These are phyloP conservation scores for Peronospora farinosa DNA, from an alignment of 352 stramenopile species.

Conservation along the genomic window DNA sequence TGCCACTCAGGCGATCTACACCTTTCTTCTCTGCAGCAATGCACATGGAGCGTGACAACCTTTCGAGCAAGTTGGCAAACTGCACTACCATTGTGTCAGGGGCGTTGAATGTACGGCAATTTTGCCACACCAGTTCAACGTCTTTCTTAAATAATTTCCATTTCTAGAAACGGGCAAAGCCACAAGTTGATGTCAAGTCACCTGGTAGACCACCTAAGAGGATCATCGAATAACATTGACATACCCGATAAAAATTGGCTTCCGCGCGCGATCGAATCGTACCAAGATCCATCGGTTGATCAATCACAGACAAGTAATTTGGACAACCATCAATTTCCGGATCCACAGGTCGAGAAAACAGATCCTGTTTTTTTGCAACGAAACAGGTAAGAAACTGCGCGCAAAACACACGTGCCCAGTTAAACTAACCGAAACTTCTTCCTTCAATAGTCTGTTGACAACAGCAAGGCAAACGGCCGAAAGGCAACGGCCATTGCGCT, in stretches of 20 bases:
- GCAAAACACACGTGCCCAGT: not conserved
- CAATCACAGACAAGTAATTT: slow-evolving; percentile 78
- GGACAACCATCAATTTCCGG: slow-evolving; percentile 75
- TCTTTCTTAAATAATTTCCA: slow-evolving; percentile 79
- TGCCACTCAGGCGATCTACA: slow-evolving; percentile 34
- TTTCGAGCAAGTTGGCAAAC: slow-evolving; percentile 63
- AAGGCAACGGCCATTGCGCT: slow-evolving; percentile 32
- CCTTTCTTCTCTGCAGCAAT: slow-evolving; percentile 53
- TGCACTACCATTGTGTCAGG: slow-evolving; percentile 68
- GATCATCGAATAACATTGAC: not conserved
- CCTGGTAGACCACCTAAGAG: not conserved
- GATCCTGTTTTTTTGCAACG: slow-evolving; percentile 32
- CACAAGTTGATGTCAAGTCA: slow-evolving; percentile 12
- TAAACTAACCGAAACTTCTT: slow-evolving; percentile 58
- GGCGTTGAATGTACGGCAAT: slow-evolving; percentile 79
- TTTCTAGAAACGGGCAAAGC: slow-evolving; percentile 28
- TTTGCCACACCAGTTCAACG: slow-evolving; percentile 74
- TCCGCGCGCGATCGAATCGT: slow-evolving; percentile 66
- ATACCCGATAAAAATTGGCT: slow-evolving; percentile 61
- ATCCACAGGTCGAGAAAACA: slow-evolving; percentile 82
- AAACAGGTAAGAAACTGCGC: slow-evolving; percentile 10
- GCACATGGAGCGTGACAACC: slow-evolving; percentile 59
- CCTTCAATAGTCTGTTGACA: slow-evolving; percentile 60
- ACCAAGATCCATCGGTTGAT: slow-evolving; percentile 81
- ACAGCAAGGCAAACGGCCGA: slow-evolving; percentile 54